Base-by-base conservation (phyloP, 345 rosid species). In the Excoecaria agallocha region DNA sequence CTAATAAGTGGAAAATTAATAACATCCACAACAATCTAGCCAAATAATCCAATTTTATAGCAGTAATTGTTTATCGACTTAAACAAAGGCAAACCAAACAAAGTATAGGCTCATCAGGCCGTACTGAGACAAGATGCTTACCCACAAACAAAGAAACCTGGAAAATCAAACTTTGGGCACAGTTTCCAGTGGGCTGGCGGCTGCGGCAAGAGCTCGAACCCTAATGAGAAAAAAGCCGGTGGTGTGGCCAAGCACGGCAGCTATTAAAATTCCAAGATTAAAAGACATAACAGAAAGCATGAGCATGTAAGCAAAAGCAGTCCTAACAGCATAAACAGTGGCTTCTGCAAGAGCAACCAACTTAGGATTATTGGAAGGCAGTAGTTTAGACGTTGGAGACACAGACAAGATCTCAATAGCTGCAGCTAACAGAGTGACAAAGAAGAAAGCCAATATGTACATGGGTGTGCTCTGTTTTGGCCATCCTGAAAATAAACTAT, bases 281-380 rank as follows among this genome's bases (percentile, higher is more conserved):
- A 63, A 83, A 25, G 87, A 79, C 89, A 84, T 82, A 58, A 81
- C 86, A 10, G 87, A 70, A 37, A 86, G 86, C 87, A 84, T 84
- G 52, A 81, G 83, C 85, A 86, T 22, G 80, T 87, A 83, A 65
- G 84, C 84, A 0, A 87, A 71, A 10, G 60, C 81, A 83, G 74
- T 80, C 0, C 77, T 78, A 13, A 87, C 25, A 0, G 69, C 77
- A 19, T 87, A 54, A 57, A 81, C 80, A 52, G 43, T 2, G 11
- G 76, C 72, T 30, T 75, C 73, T 25, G 9, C 9, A 11, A 72
- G 24, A n/a, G 69, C 81, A 41, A 45, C 77, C 11, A 12, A 57
- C 9, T 25, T 1, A 10, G 73, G 69, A 38, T 38, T 39, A 38
- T 38, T 39, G 0, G 19, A 48, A 1, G 59, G 0, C 2, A 7